These are phyloP conservation scores for Flueggea neowawraea DNA, from an alignment of 441 rosid genomes.

Conservation along the genomic window DNA sequence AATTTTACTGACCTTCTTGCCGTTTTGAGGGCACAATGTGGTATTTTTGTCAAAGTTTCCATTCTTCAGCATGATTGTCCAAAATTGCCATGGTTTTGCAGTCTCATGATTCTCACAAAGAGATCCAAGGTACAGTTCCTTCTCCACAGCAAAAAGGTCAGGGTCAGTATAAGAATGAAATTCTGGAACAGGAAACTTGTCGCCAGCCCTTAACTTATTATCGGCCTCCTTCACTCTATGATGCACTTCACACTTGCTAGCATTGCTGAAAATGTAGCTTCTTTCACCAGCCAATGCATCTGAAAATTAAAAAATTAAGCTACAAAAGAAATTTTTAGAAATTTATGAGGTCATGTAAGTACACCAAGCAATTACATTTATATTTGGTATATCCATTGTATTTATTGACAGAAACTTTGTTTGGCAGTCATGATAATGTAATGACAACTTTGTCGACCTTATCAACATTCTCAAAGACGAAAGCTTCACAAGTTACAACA, in stretches of 20 bases:
- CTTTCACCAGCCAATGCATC: conserved; percentile 15
- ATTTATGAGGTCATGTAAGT: no score
- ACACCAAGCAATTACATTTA: no score
- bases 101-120: conserved; percentile 39
- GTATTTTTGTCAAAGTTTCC: conserved; percentile 72
- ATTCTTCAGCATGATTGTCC: conserved; percentile 78
- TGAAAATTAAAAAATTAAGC: conserved; percentile 22
- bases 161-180: no score
- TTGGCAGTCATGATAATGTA: no score
- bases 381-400: no score
- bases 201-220: conserved; percentile 51
- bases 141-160: conserved; percentile 52
- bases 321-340: conserved; percentile 8
- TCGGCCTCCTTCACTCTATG: conserved; percentile 50
- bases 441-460: no score
- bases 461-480: no score
- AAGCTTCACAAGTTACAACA: no score
- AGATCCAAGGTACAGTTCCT: conserved; percentile 60
- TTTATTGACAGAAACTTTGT: no score
- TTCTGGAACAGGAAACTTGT: conserved; percentile 35
- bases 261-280: conserved; percentile 10
- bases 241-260: conserved; percentile 37
- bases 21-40: conserved; percentile 67
- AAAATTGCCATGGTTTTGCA: conserved; percentile 51
- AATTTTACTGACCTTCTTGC: conserved; percentile 43